A percentile compares a stretch with the other conserved stretches of the same genome.
phyloP scores from a whole-genome alignment of 164 flowering plant genomes.

The Sedum album region DNA sequence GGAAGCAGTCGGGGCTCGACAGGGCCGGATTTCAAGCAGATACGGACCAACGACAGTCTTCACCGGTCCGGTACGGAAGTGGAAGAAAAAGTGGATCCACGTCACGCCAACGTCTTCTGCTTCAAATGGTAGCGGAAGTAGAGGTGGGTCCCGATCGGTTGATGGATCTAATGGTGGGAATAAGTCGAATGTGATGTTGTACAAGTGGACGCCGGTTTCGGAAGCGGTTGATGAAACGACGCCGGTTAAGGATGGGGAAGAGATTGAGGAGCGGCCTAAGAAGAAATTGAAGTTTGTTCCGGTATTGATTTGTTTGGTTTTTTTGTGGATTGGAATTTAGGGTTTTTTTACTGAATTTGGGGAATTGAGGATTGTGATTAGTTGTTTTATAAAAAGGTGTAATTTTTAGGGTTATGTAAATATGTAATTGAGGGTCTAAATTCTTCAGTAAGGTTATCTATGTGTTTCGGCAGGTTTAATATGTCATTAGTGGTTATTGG shows the following conservation, averaged over 20 bases:
- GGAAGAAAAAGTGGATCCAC: constrained; percentile 52
- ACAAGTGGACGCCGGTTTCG: constrained; percentile 78
- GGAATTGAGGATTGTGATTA: background rate
- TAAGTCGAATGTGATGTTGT: constrained; percentile 63
- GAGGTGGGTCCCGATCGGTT: background rate
- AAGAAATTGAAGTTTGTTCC: constrained; percentile 78
- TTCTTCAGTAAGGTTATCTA: background rate
- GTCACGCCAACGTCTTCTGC: constrained; percentile 32
- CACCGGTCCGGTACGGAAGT: constrained; percentile 6
- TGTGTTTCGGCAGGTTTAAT: background rate
- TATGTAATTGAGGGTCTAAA: background rate
- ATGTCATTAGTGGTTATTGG: background rate
- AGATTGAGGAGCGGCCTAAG: constrained; percentile 50
- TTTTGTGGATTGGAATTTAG: background rate
- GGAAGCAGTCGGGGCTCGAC: constrained; percentile 10
- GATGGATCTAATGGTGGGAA: constrained; percentile 35
- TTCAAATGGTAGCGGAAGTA: constrained; percentile 10
- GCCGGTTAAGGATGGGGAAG: constrained; percentile 25
- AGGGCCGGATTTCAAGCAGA: background rate
- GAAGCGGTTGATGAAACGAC: constrained; percentile 21
- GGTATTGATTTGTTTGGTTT: constrained; percentile 29
- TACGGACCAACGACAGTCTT: constrained; percentile 6
- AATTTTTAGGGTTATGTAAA: background rate
- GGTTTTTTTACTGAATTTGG: too few species aligned
- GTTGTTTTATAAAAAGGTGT: background rate